Conservation (phyloP, 139 green algal genomes). For the Astrephomene gubernaculifera region DNA sequence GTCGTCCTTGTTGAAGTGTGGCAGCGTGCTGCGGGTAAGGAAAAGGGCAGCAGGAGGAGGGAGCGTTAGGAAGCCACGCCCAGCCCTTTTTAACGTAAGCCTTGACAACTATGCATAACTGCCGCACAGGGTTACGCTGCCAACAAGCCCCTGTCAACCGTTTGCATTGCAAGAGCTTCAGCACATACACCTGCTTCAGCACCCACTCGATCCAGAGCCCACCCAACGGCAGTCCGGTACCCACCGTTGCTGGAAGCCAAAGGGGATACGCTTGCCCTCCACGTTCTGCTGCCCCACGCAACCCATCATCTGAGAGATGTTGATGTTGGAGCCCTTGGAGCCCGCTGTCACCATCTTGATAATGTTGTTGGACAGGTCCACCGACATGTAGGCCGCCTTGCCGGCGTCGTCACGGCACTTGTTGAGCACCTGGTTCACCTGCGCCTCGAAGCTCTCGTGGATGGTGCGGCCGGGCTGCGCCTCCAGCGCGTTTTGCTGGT, state of each 20-base stretch:
- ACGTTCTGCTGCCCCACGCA: slow-evolving; percentile 99
- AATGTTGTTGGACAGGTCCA: slow-evolving; percentile 97
- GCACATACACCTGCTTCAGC: too few relatives aligned
- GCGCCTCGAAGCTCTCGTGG: slow-evolving; percentile 78
- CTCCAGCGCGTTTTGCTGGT: slow-evolving; percentile 92
- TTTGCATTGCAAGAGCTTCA: too few relatives aligned
- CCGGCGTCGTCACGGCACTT: slow-evolving; percentile 83
- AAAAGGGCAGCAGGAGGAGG: background rate
- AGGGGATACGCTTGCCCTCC: slow-evolving; percentile 99
- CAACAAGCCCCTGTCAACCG: too few relatives aligned
- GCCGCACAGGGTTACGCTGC: too few relatives aligned
- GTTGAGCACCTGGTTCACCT: slow-evolving; percentile 44
- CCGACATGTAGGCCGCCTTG: slow-evolving; percentile 87
- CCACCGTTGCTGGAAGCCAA: slow-evolving; percentile 86
- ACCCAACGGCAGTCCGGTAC: too few relatives aligned
- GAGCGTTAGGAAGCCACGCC: too few relatives aligned
- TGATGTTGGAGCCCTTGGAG: slow-evolving; percentile 99
- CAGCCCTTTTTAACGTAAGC: too few relatives aligned
- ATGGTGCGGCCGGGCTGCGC: slow-evolving; percentile 92
- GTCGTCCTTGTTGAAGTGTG: slow-evolving; percentile 98
- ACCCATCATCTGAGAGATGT: slow-evolving; percentile 99
- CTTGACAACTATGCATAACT: too few relatives aligned
- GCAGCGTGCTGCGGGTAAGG: slow-evolving; percentile 78
- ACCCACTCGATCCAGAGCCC: too few relatives aligned
- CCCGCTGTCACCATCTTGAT: slow-evolving; percentile 98